Evolutionary conservation across 1,284 basidiomycete species (phyloP).

Genomic region (Ganoderma meredithae): DNA sequence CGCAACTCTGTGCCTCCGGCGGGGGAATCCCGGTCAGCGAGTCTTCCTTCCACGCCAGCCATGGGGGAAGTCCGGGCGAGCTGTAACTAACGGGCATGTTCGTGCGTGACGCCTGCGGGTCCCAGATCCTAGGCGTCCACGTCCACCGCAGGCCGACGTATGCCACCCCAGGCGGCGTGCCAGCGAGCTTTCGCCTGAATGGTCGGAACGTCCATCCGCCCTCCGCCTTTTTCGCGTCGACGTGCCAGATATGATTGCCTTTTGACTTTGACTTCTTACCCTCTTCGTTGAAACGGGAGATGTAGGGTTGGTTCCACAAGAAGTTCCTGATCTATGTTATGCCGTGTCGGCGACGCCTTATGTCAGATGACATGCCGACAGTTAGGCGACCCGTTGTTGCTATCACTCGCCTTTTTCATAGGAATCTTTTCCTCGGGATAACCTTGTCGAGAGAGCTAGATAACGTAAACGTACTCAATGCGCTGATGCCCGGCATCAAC

Average conservation of each 20-base stretch:
- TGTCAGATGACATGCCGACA: constrained; percentile 32
- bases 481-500: constrained; percentile 20
- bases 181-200: constrained; percentile 88
- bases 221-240: constrained; percentile 87
- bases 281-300: constrained; percentile 98
- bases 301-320: constrained; percentile 93
- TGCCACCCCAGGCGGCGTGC: constrained; percentile 81
- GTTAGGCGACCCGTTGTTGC: constrained; percentile 11
- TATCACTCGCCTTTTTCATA: constrained; percentile 79
- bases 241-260: constrained; percentile 99
- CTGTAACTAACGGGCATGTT: constrained; percentile 83
- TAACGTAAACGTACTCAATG: constrained; percentile 25
- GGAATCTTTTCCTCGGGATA: constrained; percentile 88
- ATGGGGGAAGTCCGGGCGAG: constrained; percentile 83
- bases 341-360: constrained; percentile 12
- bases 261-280: constrained; percentile 99
- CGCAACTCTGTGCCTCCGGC: constrained; percentile 73
- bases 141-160: constrained; percentile 87
- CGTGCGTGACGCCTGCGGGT: constrained; percentile 88
- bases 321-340: constrained; percentile 87
- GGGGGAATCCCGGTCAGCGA: constrained; percentile 77
- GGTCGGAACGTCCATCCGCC: constrained; percentile 94
- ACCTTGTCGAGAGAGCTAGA: constrained; percentile 77
- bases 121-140: constrained; percentile 96
- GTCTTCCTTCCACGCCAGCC: constrained; percentile 90